Evolutionary conservation across 192 early-diverging fungal genomes (phyloP), one percentile per base, ranked within the genome.

Genomic region (Backusella circina): DNA sequence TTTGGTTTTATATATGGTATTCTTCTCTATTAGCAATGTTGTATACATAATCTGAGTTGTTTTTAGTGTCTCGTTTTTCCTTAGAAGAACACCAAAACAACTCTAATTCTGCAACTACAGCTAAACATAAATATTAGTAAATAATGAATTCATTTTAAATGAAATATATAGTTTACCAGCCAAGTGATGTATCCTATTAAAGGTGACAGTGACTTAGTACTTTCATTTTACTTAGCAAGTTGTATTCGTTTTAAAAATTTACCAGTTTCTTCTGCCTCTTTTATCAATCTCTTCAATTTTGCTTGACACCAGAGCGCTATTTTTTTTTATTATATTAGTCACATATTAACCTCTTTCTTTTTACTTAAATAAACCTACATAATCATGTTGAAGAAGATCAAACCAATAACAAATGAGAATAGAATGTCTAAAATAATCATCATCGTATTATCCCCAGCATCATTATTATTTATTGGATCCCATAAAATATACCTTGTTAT

Each of bases 341-440:
- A 3, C 39, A 41, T 41, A 16, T 41, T 41, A 41, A 16, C 10
- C 12, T 2, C 12, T 41, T 12, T 41, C 12, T 39, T n/a, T 0
- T 13, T 39, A 12, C 12, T 13, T 3, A 39, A 3, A 3, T 3
- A 41, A 26, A 65, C 72, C 65, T 73, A 73, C 72, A 73, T 73
- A 3, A 73, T n/a, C 33, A 73, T 73, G 36, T 73, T 73, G 21
- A 73, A 73, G 57, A 73, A 61, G 18, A 73, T 73, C 1, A 73
- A 38, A 4, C 35, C 21, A n/a, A 61, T 73, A 2, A 39, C 39
- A 12, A 73, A 73, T 0, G 72, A 73, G n/a, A 73, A 61, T 66
- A 73, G 15, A 41, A 73, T 39, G 1, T 23, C 4, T 4, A 73
- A 15, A 18, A 64, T 35, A 5, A 21, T 65, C 31, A 65, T 38